phyloP scores from a whole-genome alignment of 2,329 filamentous ascomycete genomes.

The Fusarium sororula region DNA sequence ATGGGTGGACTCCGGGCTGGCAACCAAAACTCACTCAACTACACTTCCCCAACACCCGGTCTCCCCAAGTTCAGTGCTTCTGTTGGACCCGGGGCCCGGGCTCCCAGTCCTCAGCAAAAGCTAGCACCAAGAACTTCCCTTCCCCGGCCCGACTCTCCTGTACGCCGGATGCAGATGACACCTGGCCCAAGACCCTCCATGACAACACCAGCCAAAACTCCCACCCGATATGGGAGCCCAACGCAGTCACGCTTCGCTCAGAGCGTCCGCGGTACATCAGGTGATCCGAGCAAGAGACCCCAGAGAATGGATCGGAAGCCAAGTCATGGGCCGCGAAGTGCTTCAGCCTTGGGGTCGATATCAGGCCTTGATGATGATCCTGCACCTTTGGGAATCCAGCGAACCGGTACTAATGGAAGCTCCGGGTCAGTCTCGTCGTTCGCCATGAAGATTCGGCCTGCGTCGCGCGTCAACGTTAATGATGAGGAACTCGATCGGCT shows the following conservation, averaged over 20 bases:
- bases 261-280: constrained; percentile 68
- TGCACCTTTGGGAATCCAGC: constrained; percentile 61
- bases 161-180: constrained; percentile 73
- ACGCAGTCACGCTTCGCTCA: constrained; percentile 68
- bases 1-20: constrained; percentile 64
- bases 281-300: constrained; percentile 68
- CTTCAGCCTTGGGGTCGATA: constrained; percentile 65
- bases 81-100: constrained; percentile 74
- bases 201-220: constrained; percentile 56
- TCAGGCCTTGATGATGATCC: constrained; percentile 66
- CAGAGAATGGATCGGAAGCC: constrained; percentile 59
- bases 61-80: constrained; percentile 89
- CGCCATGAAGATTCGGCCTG: constrained; percentile 61
- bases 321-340: constrained; percentile 65
- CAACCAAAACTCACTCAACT: constrained; percentile 67
- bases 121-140: constrained; percentile 75
- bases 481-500: constrained; percentile 80
- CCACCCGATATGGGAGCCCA: constrained; percentile 50
- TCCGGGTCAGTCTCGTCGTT: constrained; percentile 65
- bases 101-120: constrained; percentile 76
- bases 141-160: constrained; percentile 87
- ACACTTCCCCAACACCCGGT: constrained; percentile 71
- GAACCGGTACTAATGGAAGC: constrained; percentile 63
- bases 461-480: constrained; percentile 61
- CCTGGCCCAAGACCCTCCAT: constrained; percentile 67